Base-by-base conservation (phyloP, 2,329 filamentous ascomycete genomes). In the Exophiala bonariae region DNA sequence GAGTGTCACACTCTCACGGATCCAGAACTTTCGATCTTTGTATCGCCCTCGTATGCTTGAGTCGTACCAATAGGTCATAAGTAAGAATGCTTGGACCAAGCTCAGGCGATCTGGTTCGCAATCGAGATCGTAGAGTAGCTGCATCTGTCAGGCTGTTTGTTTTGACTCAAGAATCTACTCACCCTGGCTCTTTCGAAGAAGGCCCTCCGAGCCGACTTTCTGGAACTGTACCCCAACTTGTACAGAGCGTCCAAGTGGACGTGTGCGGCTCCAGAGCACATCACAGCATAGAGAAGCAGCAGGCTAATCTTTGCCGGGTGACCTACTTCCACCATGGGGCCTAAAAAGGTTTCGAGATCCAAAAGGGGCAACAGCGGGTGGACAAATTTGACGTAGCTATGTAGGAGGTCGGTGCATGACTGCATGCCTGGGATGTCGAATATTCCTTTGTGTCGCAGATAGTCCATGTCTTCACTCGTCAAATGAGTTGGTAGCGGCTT, bases 11-110 rank as follows among this genome's bases (percentile, higher is more conserved):
- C 90, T 91, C 28, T 96, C 88, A n/a, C 91, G 91, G 88, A 96
- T 96, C 91, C 91, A 96, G 64, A 96, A 90, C 87, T 91, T 96
- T 38, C 90, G 96, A 66, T 96, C 91, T 67, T 96, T 96, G 65
- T 95, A 89, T 65, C 96, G 90, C 68, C 96, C 89, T 0, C 90
- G 90, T 6, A 26, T 26, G 23, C 23, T 26, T 4, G 89, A 95
- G 69, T 96, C 91, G 66, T 96, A 96, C 86, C 91, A 96, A 66
- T 95, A 96, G 3, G 91, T 95, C 86, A 96, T 90, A 49, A 96
- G 77, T 16, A 96, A 76, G 19, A 96, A 76, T 3, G 88, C 86
- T 68, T 96, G 92, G 13, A 96, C 89, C 19, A 96, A 79, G 18
- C 89, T 82, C 47, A 96, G 84, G 42, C 90, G 86, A 66, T 96